These are phyloP conservation scores for Psophocarpus tetragonolobus DNA, from an alignment of 306 rosid species.

Conservation along the genomic window DNA sequence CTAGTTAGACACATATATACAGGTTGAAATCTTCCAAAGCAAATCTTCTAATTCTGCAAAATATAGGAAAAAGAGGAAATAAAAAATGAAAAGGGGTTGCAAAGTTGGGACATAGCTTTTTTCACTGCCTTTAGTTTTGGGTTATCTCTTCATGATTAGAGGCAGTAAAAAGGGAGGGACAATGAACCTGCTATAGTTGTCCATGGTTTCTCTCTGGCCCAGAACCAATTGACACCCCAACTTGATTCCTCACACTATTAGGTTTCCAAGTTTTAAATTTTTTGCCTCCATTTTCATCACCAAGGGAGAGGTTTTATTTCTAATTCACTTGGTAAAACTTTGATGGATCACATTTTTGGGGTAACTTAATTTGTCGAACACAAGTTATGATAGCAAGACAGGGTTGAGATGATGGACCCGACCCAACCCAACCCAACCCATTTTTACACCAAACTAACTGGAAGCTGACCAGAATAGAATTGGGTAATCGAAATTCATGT, in stretches of 20 bases:
- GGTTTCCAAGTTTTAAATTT: background rate
- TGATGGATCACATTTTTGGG: background rate
- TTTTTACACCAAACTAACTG: conserved; percentile 10
- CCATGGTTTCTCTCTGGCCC: conserved; percentile 21
- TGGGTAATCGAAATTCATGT: background rate
- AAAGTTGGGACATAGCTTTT: conserved; percentile 1
- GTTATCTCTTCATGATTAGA: conserved; percentile 7
- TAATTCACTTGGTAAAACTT: background rate
- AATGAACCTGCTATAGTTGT: background rate
- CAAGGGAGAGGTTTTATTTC: background rate
- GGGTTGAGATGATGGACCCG: background rate
- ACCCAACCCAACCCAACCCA: background rate
- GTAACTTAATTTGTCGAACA: background rate
- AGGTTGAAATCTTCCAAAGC: background rate
- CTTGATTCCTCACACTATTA: background rate
- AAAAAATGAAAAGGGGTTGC: background rate
- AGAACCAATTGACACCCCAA: background rate
- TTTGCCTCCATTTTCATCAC: background rate
- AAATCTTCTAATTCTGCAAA: background rate
- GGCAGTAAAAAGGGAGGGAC: conserved; percentile 5
- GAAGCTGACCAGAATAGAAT: background rate
- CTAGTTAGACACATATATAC: background rate
- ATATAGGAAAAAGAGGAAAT: conserved; percentile 13
- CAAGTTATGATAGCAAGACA: background rate
- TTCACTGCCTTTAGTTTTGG: background rate